These are phyloP conservation scores for Vararia minispora DNA, from an alignment of 768 basidiomycete genomes.

Conservation along the genomic window DNA sequence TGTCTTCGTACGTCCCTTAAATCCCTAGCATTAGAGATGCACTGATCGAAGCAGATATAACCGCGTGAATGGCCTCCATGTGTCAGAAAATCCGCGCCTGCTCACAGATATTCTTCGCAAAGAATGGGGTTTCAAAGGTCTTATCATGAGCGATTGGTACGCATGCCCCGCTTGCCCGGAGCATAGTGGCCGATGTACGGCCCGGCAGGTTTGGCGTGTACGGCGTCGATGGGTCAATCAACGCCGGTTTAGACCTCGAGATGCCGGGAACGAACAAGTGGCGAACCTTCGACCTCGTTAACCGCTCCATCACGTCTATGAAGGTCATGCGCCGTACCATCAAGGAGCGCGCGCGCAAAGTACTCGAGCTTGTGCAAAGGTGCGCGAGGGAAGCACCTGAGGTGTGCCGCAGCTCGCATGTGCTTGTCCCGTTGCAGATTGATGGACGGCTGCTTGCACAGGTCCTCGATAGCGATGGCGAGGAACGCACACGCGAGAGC, in stretches of 20 bases:
- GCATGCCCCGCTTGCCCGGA: slow-evolving; percentile 1
- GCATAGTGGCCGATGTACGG: neutral
- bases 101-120: slow-evolving; percentile 51
- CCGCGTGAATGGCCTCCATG: slow-evolving; percentile 67
- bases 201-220: slow-evolving; percentile 59
- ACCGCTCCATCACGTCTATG: slow-evolving; percentile 44
- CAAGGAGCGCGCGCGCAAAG: slow-evolving; percentile 53
- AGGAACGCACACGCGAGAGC: slow-evolving; percentile 51
- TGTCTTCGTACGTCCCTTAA: slow-evolving; percentile 44
- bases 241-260: slow-evolving; percentile 73
- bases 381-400: slow-evolving; percentile 58
- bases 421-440: neutral
- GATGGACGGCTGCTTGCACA: slow-evolving; percentile 16
- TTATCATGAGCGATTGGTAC: slow-evolving; percentile 80
- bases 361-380: slow-evolving; percentile 60
- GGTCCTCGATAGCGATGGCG: slow-evolving; percentile 62
- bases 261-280: slow-evolving; percentile 74
- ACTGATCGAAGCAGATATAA: slow-evolving; percentile 36
- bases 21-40: neutral
- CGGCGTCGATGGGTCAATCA: slow-evolving; percentile 49
- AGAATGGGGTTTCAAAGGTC: slow-evolving; percentile 67
- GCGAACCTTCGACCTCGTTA: slow-evolving; percentile 59
- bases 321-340: slow-evolving; percentile 58
- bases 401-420: slow-evolving; percentile 21
- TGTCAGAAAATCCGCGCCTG: slow-evolving; percentile 50